Percentiles rank a stretch among this genome's conserved stretches.
Conservation (phyloP, 768 basidiomycete genomes). For the Leccinum barrowsii region DNA sequence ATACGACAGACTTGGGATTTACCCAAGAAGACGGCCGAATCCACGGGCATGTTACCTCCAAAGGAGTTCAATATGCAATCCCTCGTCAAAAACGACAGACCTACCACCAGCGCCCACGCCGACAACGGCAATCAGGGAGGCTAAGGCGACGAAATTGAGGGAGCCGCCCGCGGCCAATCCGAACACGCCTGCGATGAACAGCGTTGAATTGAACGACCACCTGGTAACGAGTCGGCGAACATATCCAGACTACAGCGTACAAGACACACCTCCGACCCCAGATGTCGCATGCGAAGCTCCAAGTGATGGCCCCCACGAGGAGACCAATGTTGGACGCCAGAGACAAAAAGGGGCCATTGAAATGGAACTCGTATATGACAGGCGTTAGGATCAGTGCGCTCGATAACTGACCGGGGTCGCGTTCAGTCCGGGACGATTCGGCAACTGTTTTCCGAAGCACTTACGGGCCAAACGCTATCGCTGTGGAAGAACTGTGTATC, state of each 20-base stretch:
- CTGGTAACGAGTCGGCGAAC: slow-evolving; percentile 16
- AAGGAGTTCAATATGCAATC: neutral
- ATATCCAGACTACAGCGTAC: neutral
- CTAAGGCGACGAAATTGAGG: slow-evolving; percentile 44
- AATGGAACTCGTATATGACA: slow-evolving; percentile 46
- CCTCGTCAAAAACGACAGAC: neutral
- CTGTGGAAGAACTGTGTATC: slow-evolving; percentile 8
- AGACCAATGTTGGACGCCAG: slow-evolving; percentile 53
- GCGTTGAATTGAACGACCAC: slow-evolving; percentile 53
- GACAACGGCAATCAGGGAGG: slow-evolving; percentile 43
- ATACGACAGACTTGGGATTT: neutral
- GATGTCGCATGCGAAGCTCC: slow-evolving; percentile 48
- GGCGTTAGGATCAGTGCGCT: slow-evolving; percentile 47
- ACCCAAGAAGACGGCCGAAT: slow-evolving; percentile 51
- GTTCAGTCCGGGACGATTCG: neutral
- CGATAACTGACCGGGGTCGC: slow-evolving; percentile 28
- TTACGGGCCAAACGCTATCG: slow-evolving; percentile 40
- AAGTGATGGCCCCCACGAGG: slow-evolving; percentile 46
- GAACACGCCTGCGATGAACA: slow-evolving; percentile 52
- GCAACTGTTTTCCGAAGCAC: neutral
- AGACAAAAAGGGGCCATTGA: slow-evolving; percentile 45
- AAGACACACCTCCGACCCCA: slow-evolving; percentile 44
- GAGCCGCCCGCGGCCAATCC: slow-evolving; percentile 49
- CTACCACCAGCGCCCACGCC: slow-evolving; percentile 48
- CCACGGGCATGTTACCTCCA: slow-evolving; percentile 53